Conservation (phyloP, 768 basidiomycete genomes). For the Leccinum sublutescens region DNA sequence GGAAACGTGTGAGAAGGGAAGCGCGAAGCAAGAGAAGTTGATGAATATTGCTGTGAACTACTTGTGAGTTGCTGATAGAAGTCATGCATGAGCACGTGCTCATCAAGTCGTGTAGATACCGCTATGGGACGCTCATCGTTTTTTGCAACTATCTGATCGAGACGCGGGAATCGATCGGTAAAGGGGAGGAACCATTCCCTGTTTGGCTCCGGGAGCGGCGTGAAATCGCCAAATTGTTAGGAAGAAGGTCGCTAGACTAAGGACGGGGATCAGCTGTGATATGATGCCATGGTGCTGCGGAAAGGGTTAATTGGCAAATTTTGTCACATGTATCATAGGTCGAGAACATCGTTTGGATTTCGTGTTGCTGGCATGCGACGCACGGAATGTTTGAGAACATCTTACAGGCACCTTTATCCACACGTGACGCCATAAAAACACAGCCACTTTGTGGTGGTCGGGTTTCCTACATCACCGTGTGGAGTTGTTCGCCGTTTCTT, state of each 20-base stretch:
- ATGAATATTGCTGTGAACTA: slow-evolving; percentile 84
- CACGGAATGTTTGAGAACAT: background rate
- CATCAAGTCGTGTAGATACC: slow-evolving; percentile 49
- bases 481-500: no score
- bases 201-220: slow-evolving; percentile 80
- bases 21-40: slow-evolving; percentile 72
- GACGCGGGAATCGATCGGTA: slow-evolving; percentile 39
- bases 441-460: slow-evolving; percentile 16
- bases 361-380: background rate
- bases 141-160: slow-evolving; percentile 96
- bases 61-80: slow-evolving; percentile 47
- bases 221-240: slow-evolving; percentile 77
- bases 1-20: slow-evolving; percentile 78
- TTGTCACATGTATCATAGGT: no score
- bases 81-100: slow-evolving; percentile 7
- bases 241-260: slow-evolving; percentile 68
- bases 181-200: slow-evolving; percentile 59
- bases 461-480: slow-evolving; percentile 19
- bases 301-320: no score
- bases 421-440: slow-evolving; percentile 23
- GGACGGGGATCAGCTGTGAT: background rate
- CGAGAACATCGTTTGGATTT: background rate
- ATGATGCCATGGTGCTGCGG: background rate
- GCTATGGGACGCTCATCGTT: slow-evolving; percentile 89
- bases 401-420: background rate